Percentiles rank a stretch among this genome's conserved stretches.
phyloP scores from a whole-genome alignment of 2,329 filamentous ascomycete genomes.

The Aspergillus ochraceoroseus region DNA sequence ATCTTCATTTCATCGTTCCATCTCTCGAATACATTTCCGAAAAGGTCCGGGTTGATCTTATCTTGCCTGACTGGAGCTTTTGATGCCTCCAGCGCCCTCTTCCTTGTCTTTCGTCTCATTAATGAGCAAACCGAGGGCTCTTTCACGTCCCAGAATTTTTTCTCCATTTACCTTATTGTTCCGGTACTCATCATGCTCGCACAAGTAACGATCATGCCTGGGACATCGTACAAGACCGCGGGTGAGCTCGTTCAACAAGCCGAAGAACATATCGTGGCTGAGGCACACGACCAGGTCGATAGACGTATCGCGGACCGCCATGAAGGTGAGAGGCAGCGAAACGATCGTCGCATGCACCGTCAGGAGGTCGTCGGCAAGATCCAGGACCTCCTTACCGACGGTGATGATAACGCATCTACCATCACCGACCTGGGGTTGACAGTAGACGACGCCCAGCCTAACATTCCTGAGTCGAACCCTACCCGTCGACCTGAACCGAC shows the following conservation, averaged over 20 bases:
- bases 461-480: slow-evolving; percentile 30
- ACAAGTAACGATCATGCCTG: slow-evolving; percentile 68
- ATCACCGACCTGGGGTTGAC: slow-evolving; percentile 8
- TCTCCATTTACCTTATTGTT: slow-evolving; percentile 66
- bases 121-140: slow-evolving; percentile 56
- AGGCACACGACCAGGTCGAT: slow-evolving; percentile 54
- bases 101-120: slow-evolving; percentile 66
- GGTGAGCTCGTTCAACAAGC: slow-evolving; percentile 74
- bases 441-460: slow-evolving; percentile 7
- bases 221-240: slow-evolving; percentile 74
- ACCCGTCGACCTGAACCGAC: slow-evolving; percentile 33
- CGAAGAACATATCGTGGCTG: slow-evolving; percentile 52
- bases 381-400: slow-evolving; percentile 62
- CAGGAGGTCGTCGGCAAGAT: slow-evolving; percentile 65
- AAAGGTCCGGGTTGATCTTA: slow-evolving; percentile 70
- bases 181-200: slow-evolving; percentile 61
- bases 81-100: slow-evolving; percentile 74
- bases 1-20: slow-evolving; percentile 80
- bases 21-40: slow-evolving; percentile 76
- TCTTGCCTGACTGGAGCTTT: slow-evolving; percentile 77
- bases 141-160: slow-evolving; percentile 65
- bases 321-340: slow-evolving; percentile 47
- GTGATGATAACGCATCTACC: slow-evolving; percentile 9
- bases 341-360: slow-evolving; percentile 56
- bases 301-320: slow-evolving; percentile 48